Base-by-base conservation (phyloP, 1,284 basidiomycete species). In the Apiotrichum mycotoxinovorans region DNA sequence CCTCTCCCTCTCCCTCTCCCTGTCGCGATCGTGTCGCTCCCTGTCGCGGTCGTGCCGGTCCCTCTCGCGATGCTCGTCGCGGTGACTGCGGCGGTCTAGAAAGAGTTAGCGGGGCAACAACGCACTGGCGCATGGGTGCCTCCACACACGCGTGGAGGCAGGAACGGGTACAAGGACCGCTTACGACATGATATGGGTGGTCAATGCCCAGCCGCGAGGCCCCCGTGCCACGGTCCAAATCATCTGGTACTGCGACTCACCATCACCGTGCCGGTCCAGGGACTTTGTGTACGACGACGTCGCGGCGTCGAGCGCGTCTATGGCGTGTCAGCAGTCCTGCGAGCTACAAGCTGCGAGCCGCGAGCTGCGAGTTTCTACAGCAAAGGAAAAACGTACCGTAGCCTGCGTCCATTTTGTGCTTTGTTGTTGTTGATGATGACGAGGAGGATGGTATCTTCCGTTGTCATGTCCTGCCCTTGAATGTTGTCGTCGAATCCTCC, bases 301-400 rank as follows among this genome's bases (percentile, higher is more conserved):
- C 43, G 66, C 62, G n/a, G 62, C 62, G 47, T 68, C 66, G 18
- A 66, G 51, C 30, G 63, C 64, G 57, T 67, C 68, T 65, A 55
- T 12, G n/a, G n/a, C n/a, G n/a, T 35, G 48, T 61, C 35, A 57
- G 60, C 57, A 20, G 5, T 15, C 3, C 7, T 0, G 3, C 20
- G 2, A 3, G 14, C 11, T 30, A 18, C 5, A 20, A 12, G 18
- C 15, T 20, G 22, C 3, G 37, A n/a, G n/a, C n/a, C n/a, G 17
- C 12, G 37, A 8, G 15, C 41, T 23, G 7, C 9, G 12, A 10
- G 18, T 2, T 67, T 55, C n/a, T n/a, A n/a, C n/a, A n/a, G n/a
- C n/a, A n/a, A n/a, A n/a, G n/a, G n/a, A n/a, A n/a, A n/a, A n/a
- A n/a, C n/a, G n/a, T 35, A 70, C 68, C 65, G 61, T 70, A 70